Conservation (phyloP, 1,284 basidiomycete species). For the Inonotus hispidus region DNA sequence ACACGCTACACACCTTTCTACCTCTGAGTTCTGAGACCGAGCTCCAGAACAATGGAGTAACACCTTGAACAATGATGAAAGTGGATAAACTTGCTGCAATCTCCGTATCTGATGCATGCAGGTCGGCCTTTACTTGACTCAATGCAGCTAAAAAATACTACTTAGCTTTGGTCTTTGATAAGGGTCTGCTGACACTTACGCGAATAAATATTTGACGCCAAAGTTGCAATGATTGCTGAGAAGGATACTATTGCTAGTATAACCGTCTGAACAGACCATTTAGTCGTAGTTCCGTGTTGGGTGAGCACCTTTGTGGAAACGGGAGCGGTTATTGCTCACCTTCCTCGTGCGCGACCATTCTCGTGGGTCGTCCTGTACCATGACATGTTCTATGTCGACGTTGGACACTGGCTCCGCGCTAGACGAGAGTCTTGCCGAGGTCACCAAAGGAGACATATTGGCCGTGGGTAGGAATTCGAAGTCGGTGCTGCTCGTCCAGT, state of each 20-base stretch:
- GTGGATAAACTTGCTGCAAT: slow-evolving; percentile 72
- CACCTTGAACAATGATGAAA: slow-evolving; percentile 78
- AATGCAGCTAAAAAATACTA: slow-evolving; percentile 46
- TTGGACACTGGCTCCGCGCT: not conserved
- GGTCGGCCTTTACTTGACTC: slow-evolving; percentile 55
- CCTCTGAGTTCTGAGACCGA: slow-evolving; percentile 75
- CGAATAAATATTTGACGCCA: slow-evolving; percentile 65
- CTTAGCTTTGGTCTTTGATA: slow-evolving; percentile 20
- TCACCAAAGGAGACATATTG: not conserved
- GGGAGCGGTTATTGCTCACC: slow-evolving; percentile 29
- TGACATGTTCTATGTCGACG: slow-evolving; percentile 58
- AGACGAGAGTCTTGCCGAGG: not conserved
- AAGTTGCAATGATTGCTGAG: slow-evolving; percentile 63
- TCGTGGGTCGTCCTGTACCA: slow-evolving; percentile 74
- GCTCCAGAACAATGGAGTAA: slow-evolving; percentile 65
- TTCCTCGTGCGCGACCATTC: slow-evolving; percentile 68
- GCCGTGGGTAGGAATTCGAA: not conserved
- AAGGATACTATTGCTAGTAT: slow-evolving; percentile 53
- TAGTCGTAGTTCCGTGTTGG: not conserved
- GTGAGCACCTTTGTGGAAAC: not conserved
- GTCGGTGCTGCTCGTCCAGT: not conserved
- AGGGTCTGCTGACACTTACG: slow-evolving; percentile 36
- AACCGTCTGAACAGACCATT: slow-evolving; percentile 34
- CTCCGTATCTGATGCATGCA: slow-evolving; percentile 60
- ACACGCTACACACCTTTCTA: slow-evolving; percentile 51